Percentiles rank a stretch among this genome's conserved stretches.
These are phyloP conservation scores for Stromatinia cepivora DNA, from an alignment of 2,329 filamentous ascomycete genomes.

Conservation along the genomic window DNA sequence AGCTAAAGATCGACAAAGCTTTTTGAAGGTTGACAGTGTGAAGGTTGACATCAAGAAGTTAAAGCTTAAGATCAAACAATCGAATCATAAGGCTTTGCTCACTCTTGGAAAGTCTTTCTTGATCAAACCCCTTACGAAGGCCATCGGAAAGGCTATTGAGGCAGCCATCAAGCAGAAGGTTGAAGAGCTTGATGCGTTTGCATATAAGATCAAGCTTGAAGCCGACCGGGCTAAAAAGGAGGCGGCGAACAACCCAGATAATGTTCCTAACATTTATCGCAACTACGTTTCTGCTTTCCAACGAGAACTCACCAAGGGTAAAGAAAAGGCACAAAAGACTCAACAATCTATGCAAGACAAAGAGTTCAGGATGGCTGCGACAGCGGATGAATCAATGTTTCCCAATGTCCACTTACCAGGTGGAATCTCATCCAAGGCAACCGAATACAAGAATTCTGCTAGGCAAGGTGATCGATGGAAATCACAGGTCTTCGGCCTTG, in stretches of 20 bases:
- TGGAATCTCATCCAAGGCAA: slow-evolving; percentile 89
- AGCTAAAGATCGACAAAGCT: slow-evolving; percentile 68
- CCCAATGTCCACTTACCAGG: slow-evolving; percentile 81
- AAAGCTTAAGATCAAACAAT: slow-evolving; percentile 88
- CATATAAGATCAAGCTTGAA: slow-evolving; percentile 79
- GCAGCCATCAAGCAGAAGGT: slow-evolving; percentile 81
- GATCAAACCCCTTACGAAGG: slow-evolving; percentile 71
- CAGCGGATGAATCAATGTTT: slow-evolving; percentile 90
- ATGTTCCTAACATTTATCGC: slow-evolving; percentile 79
- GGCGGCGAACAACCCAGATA: slow-evolving; percentile 46
- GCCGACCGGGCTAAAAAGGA: slow-evolving; percentile 71
- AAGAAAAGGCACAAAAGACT: slow-evolving; percentile 79
- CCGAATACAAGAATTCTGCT: slow-evolving; percentile 86
- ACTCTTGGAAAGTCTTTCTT: slow-evolving; percentile 82
- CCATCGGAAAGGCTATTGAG: slow-evolving; percentile 84
- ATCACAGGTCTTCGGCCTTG: slow-evolving; percentile 89
- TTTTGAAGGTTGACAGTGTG: slow-evolving; percentile 93
- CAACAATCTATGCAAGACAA: slow-evolving; percentile 66
- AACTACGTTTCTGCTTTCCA: slow-evolving; percentile 78
- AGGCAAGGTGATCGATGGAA: slow-evolving; percentile 91
- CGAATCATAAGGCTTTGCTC: slow-evolving; percentile 92
- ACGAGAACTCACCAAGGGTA: slow-evolving; percentile 70
- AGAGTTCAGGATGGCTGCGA: slow-evolving; percentile 80
- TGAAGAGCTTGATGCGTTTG: slow-evolving; percentile 68
- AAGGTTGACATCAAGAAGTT: slow-evolving; percentile 79